Conservation (phyloP, 371 early-diverging fungal genomes). For the Amoeboradix gromovi region DNA sequence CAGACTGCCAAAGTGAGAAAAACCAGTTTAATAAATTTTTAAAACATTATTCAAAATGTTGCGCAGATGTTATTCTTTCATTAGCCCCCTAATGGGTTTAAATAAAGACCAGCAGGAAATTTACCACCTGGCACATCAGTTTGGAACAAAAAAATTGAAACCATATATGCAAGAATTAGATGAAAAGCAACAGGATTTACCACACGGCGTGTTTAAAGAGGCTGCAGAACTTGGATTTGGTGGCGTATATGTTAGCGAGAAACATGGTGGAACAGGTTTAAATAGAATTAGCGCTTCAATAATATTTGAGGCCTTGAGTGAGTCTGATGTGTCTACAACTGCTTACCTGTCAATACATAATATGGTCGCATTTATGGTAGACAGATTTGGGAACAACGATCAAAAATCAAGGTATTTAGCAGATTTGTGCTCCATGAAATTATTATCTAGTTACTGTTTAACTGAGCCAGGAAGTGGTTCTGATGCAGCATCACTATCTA, state of each 20-base stretch:
- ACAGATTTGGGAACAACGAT: constrained; percentile 17
- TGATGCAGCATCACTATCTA: constrained; percentile 34
- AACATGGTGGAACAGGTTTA: constrained; percentile 16
- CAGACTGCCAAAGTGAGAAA: background rate
- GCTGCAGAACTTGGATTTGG: constrained; percentile 27
- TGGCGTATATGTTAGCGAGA: constrained; percentile 15
- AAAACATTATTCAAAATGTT: background rate
- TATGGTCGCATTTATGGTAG: constrained; percentile 32
- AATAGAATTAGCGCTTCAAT: constrained; percentile 18
- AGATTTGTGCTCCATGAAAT: constrained; percentile 6
- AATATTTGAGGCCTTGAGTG: constrained; percentile 24
- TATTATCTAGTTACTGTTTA: constrained; percentile 26
- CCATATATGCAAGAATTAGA: constrained; percentile 27
- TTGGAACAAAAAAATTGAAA: constrained; percentile 20
- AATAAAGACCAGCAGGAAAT: constrained; percentile 14
- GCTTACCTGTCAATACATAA: constrained; percentile 31
- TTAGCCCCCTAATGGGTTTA: constrained; percentile 6
- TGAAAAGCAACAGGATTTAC: constrained; percentile 14
- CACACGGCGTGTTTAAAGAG: constrained; percentile 15
- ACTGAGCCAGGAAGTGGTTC: constrained; percentile 50
- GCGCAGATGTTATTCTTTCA: background rate
- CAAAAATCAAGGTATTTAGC: constrained; percentile 19
- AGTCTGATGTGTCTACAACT: constrained; percentile 23
- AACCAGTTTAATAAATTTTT: background rate
- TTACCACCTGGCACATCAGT: constrained; percentile 14